These are phyloP conservation scores for Fusarium pseudonygamai DNA, from an alignment of 2,329 filamentous ascomycete species.

Conservation along the genomic window DNA sequence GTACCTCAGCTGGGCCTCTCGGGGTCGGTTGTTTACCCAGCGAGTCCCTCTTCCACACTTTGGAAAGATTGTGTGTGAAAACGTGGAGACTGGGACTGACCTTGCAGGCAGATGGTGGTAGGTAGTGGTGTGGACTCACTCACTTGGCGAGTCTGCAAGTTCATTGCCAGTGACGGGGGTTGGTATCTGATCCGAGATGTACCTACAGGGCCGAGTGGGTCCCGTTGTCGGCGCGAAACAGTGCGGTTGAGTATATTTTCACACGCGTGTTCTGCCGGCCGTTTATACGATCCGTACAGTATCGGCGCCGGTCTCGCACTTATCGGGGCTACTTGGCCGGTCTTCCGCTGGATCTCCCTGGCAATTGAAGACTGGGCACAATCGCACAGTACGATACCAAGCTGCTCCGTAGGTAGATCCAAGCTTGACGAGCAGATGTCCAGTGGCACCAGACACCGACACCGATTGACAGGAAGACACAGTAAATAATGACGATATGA, in stretches of 20 bases:
- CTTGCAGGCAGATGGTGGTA: not conserved
- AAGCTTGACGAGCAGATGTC: slow-evolving; percentile 1
- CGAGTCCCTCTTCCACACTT: not conserved
- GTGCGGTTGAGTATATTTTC: slow-evolving; percentile 31
- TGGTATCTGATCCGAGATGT: not conserved
- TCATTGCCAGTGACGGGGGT: slow-evolving; percentile 19
- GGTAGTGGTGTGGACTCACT: slow-evolving; percentile 7
- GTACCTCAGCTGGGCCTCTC: not conserved
- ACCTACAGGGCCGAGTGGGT: slow-evolving; percentile 15
- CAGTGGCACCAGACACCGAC: slow-evolving; percentile 13
- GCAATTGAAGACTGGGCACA: slow-evolving; percentile 1
- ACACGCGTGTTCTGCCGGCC: not conserved
- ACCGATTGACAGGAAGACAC: slow-evolving; percentile 17
- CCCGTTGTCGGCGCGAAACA: slow-evolving; percentile 28
- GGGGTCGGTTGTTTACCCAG: not conserved
- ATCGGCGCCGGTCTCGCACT: not conserved
- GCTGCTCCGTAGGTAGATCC: not conserved
- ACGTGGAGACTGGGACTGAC: slow-evolving; percentile 5
- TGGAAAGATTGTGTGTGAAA: not conserved
- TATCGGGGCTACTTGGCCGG: slow-evolving; percentile 11
- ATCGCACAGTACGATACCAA: slow-evolving; percentile 4
- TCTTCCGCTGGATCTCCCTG: not conserved
- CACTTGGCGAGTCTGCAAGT: slow-evolving; percentile 1
- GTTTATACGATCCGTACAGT: slow-evolving; percentile 8
- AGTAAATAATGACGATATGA: not conserved